A percentile compares a stretch with the other conserved stretches of the same genome.
phyloP scores from a whole-genome alignment of 139 green algal genomes.

The Medakamo hakoo region DNA sequence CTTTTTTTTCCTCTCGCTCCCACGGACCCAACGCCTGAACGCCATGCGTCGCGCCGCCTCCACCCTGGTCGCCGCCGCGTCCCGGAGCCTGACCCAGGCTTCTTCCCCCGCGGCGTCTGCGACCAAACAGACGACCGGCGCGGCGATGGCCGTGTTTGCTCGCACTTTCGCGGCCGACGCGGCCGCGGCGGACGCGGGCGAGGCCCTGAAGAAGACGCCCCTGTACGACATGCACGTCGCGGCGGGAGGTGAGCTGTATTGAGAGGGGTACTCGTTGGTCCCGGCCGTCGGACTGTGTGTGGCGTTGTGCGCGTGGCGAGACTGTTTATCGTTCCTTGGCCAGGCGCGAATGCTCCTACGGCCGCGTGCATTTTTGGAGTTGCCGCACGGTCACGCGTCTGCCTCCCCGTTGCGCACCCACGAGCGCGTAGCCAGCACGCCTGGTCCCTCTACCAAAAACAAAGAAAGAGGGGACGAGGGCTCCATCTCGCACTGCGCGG shows the following conservation, averaged over 20 bases:
- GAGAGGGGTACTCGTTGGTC: no score
- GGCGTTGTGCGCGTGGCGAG: background rate
- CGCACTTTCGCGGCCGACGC: conserved; percentile 1
- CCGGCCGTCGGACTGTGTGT: no score
- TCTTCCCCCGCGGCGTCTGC: background rate
- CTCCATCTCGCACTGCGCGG: no score
- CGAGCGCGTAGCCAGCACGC: no score
- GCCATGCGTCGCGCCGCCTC: background rate
- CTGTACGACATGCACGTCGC: conserved; percentile 85
- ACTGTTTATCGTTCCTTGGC: background rate
- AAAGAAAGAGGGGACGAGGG: no score
- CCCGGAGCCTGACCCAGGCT: no score
- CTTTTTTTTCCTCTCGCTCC: background rate
- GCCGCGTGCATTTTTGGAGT: background rate
- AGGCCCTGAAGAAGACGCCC: conserved; percentile 60
- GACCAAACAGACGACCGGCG: no score
- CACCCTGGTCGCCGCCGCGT: background rate
- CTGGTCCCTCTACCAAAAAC: no score
- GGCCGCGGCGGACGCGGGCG: background rate
- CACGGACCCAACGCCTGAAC: no score
- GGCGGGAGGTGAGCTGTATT: conserved; percentile 51
- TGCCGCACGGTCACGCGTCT: background rate
- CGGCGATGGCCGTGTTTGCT: no score
- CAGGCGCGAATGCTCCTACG: background rate
- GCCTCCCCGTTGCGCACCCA: background rate